Base-by-base conservation (phyloP, 495 filamentous ascomycete genomes). In the Aspergillus cristatus region DNA sequence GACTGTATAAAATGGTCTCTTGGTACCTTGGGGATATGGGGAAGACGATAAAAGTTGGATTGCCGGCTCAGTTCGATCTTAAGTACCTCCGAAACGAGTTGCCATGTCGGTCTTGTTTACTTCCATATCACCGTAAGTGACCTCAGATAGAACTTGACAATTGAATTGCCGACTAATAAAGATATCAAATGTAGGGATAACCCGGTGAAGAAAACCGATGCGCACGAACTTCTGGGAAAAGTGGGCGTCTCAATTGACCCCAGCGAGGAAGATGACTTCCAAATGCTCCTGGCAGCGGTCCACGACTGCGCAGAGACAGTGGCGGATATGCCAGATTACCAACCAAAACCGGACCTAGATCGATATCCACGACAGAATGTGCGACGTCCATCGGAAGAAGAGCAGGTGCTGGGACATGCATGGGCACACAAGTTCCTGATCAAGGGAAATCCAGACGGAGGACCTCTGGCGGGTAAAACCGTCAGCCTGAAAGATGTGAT, bases 381-480 rank as follows among this genome's bases (percentile, higher is more conserved):
- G 1, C 57, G 53, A 11, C 46, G 57, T 25, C 51, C 50, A 29
- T 37, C 32, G 7, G 22, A 39, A 25, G 48, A 57, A 1, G 57
- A 58, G 32, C 54, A 61, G 40, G 52, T 47, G 1, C 38, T 57
- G 5, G 57, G 57, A 8, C 46, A 61, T 17, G 55, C 57, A 12
- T 61, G 57, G 57, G 55, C 50, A 2, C 48, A 58, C 37, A 42
- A 42, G 18, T 58, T 58, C 33, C 44, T 61, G 6, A 58, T 61
- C 28, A 41, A 46, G 12, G 57, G 57, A 29, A 60, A 48, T 26
- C 28, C 48, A 0, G 32, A 47, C 33, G 53, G 47, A 3, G 86
- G 87, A 0, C 79, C 79, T 0, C 55, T 94, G 14, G 84, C 84
- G 1, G 89, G 89, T 1, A 86, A 91, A 42, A 84, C 88, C 0